These are phyloP conservation scores for Rhizoctonia solani DNA, from an alignment of 1,284 basidiomycete genomes.

Conservation along the genomic window DNA sequence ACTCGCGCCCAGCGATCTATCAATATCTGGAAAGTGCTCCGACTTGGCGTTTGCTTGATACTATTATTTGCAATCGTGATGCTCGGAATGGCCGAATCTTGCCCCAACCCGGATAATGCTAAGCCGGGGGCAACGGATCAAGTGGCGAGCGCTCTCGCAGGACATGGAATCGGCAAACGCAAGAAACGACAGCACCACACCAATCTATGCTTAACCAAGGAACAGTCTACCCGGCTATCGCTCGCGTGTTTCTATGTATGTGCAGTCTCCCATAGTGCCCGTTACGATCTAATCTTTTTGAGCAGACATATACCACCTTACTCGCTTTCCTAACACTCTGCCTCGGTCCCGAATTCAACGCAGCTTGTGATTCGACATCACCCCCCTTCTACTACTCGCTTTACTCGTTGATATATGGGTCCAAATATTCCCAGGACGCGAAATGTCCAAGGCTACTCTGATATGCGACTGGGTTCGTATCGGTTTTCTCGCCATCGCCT, in stretches of 20 bases:
- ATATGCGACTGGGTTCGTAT: not conserved
- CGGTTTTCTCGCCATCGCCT: constrained; percentile 2
- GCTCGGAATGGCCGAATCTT: constrained; percentile 4
- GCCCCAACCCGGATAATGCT: not conserved
- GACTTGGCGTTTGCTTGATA: constrained; percentile 7
- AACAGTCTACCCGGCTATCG: not conserved
- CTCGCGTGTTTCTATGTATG: constrained; percentile 11
- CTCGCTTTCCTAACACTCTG: constrained; percentile 12
- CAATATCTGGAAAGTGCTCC: constrained; percentile 19
- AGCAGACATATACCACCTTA: not conserved
- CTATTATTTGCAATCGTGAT: not conserved
- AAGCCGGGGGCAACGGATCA: not conserved
- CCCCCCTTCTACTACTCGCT: not conserved
- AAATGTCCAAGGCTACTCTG: not conserved
- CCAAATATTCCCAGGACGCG: not conserved
- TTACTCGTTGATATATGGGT: not conserved
- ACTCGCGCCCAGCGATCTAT: not conserved
- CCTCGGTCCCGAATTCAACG: not conserved
- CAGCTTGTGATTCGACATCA: constrained; percentile 1
- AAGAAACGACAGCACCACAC: not conserved
- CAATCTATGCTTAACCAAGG: constrained; percentile 9
- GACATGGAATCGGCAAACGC: constrained; percentile 8
- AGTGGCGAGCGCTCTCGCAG: not conserved
- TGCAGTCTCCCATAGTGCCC: no score
- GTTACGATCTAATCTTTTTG: not conserved